Percentiles rank a stretch among this genome's conserved stretches.
These are phyloP conservation scores for Russula sp. DNA, from an alignment of 768 basidiomycete genomes.

Conservation along the genomic window DNA sequence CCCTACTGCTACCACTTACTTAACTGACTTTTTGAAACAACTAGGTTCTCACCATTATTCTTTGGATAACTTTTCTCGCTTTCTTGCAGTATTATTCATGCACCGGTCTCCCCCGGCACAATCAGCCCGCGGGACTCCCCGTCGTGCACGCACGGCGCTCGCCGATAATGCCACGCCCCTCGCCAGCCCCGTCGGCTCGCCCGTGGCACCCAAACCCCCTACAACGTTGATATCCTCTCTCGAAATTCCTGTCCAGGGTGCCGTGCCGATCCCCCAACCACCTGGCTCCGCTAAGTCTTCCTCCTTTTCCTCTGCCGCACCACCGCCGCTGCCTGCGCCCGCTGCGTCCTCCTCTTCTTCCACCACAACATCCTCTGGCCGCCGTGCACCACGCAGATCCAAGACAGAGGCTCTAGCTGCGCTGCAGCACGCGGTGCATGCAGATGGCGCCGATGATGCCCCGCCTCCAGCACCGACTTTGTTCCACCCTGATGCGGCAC, in stretches of 20 bases:
- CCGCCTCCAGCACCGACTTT: slow-evolving; percentile 39
- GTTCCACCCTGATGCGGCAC: slow-evolving; percentile 32
- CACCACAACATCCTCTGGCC: slow-evolving; percentile 23
- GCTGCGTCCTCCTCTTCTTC: slow-evolving; percentile 9
- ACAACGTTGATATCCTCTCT: slow-evolving; percentile 59
- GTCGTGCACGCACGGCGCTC: slow-evolving; percentile 21
- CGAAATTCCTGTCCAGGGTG: slow-evolving; percentile 72
- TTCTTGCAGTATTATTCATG: slow-evolving; percentile 12
- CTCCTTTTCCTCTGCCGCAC: slow-evolving; percentile 1
- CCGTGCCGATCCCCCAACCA: slow-evolving; percentile 45
- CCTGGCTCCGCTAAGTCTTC: slow-evolving; percentile 34
- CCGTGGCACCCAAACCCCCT: slow-evolving; percentile 37
- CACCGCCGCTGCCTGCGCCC: neutral
- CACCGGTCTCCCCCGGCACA: slow-evolving; percentile 20
- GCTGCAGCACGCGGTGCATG: slow-evolving; percentile 59
- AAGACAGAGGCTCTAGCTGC: slow-evolving; percentile 85
- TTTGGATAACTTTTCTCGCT: neutral
- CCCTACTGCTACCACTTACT: slow-evolving; percentile 2
- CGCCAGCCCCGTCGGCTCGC: slow-evolving; percentile 11
- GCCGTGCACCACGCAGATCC: slow-evolving; percentile 81
- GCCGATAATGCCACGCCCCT: slow-evolving; percentile 22
- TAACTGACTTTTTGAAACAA: neutral
- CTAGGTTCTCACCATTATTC: neutral
- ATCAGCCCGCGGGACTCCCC: slow-evolving; percentile 24
- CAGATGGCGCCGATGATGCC: slow-evolving; percentile 52